A percentile compares a stretch with the other conserved stretches of the same genome.
phyloP scores from a whole-genome alignment of 1,284 basidiomycete species.

The Leccinum pachyderme region DNA sequence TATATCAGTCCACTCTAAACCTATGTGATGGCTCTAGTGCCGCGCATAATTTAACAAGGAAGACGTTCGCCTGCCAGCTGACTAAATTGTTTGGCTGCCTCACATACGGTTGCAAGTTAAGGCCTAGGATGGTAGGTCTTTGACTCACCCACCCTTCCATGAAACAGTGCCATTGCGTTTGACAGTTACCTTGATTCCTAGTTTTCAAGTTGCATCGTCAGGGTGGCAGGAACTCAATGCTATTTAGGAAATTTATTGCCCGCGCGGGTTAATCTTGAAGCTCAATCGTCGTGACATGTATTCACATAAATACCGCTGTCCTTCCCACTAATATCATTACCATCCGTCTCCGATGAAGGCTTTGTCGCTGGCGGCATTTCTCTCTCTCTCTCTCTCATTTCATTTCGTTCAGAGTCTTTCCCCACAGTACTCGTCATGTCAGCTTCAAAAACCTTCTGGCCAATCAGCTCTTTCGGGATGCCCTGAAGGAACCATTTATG shows the following conservation, averaged over 20 bases:
- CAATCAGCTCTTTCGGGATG: slow-evolving; percentile 51
- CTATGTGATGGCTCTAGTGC: neutral
- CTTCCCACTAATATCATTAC: slow-evolving; percentile 19
- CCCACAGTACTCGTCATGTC: slow-evolving; percentile 46
- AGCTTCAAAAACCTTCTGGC: slow-evolving; percentile 44
- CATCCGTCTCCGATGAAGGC: neutral
- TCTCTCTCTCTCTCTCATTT: slow-evolving; percentile 3
- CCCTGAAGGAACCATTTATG: slow-evolving; percentile 54
- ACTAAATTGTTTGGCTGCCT: neutral
- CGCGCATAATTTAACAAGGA: neutral
- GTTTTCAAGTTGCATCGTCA: neutral
- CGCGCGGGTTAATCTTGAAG: neutral
- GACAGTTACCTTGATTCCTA: neutral
- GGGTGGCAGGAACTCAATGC: neutral
- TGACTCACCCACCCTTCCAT: neutral
- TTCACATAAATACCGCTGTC: neutral
- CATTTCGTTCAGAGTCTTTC: slow-evolving; percentile 39
- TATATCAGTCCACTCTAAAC: neutral
- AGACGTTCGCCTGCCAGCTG: neutral
- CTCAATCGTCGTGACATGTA: neutral
- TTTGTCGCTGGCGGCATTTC: neutral
- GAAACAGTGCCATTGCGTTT: neutral
- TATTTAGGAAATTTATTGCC: neutral
- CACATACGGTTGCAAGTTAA: neutral
- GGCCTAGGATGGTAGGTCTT: neutral